phyloP scores from a whole-genome alignment of 129 eudicot genomes.

The Oenanthe sinensis region DNA sequence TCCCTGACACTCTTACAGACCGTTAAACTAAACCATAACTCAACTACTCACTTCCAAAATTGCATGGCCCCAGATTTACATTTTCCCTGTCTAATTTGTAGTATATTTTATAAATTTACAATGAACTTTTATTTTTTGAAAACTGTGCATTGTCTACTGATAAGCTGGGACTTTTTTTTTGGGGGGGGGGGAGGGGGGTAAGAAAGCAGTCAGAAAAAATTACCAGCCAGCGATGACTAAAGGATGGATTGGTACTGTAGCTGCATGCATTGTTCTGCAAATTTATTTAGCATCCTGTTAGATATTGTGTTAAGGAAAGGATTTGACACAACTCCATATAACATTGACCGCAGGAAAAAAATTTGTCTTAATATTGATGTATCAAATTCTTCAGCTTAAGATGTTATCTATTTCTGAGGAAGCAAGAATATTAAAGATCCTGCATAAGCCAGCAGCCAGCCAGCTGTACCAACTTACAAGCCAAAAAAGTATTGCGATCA shows the following conservation, averaged over 20 bases:
- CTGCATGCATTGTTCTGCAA: constrained; percentile 87
- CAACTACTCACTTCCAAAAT: background rate
- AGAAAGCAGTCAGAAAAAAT: constrained; percentile 28
- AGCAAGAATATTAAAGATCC: background rate
- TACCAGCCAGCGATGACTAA: constrained; percentile 99
- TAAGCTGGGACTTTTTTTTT: no score
- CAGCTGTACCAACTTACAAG: background rate
- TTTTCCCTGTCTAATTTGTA: background rate
- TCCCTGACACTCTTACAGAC: background rate
- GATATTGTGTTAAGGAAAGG: background rate
- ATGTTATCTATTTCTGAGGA: background rate
- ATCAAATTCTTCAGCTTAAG: background rate
- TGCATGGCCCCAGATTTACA: background rate
- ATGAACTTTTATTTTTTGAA: no score
- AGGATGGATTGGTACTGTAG: constrained; percentile 85
- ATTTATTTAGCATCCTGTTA: background rate
- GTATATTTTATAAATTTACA: background rate
- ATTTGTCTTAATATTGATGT: background rate
- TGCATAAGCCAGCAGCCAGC: background rate
- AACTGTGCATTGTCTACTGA: no score
- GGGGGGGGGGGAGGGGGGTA: background rate
- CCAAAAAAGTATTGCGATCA: background rate
- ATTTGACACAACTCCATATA: background rate
- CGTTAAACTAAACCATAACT: background rate
- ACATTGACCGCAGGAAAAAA: background rate